Base-by-base conservation (phyloP, 2,329 filamentous ascomycete species). In the Fusarium xyrophilum region DNA sequence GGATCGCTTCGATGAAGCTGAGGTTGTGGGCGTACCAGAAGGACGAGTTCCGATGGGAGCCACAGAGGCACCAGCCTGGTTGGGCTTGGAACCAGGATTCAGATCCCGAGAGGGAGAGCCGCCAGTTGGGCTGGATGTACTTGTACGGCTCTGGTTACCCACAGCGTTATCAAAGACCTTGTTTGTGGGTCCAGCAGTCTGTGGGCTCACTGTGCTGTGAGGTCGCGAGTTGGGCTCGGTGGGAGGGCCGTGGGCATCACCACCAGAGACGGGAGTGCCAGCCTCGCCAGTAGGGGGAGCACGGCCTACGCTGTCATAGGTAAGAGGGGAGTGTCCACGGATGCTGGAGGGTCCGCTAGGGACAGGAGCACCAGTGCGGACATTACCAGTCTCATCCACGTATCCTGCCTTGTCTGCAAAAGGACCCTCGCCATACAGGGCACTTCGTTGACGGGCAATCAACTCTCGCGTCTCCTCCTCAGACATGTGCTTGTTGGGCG, bases 401-500 rank as follows among this genome's bases (percentile, higher is more conserved):
- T 91, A 90, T 69, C 83, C 85, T 67, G 83, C 84, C 71, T 86
- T 88, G 71, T 90, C 89, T 76, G 90, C 88, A 77, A 93, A 91
- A 53, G 86, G 79, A 14, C 85, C 85, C 76, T 92, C 93, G 77
- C 93, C 93, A 80, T 98, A 99, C 71, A 99, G 83, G 70, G 95
- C 94, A 80, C 91, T 94, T 81, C 96, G 93, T 82, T 98, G 96
- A 77, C 95, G 94, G 73, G 94, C 92, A 80, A 98, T 97, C 79
- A 98, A 86, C 75, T 98, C 95, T 74, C 95, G 93, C 75, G 95
- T 95, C 76, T 97, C 94, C 75, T 97, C 94, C 83, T 98, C 96
- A 78, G 91, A 96, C 91, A 97, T 92, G 76, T 84, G 90, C 85
- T 97, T 97, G 84, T 84, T 86, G 51, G 52, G 43, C 57, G 65